phyloP scores from a whole-genome alignment of 768 basidiomycete species.

The Leccinum subgranulosum region DNA sequence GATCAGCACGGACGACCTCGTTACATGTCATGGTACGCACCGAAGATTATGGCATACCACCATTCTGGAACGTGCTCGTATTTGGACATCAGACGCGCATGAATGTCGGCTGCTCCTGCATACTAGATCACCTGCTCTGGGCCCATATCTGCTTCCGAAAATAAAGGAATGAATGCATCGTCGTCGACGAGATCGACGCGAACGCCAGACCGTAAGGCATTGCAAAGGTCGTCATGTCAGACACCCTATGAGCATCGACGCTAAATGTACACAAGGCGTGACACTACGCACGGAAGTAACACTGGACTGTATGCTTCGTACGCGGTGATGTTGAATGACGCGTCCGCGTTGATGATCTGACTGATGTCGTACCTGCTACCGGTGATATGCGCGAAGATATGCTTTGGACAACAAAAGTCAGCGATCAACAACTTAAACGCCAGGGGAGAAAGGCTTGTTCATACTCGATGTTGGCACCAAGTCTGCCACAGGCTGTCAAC shows the following conservation, averaged over 20 bases:
- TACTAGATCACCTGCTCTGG: conserved; percentile 64
- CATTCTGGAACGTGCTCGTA: conserved; percentile 61
- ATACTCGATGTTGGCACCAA: conserved; percentile 33
- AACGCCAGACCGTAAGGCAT: conserved; percentile 82
- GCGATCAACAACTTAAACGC: not conserved
- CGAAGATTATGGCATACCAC: conserved; percentile 46
- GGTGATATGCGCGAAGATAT: conserved; percentile 63
- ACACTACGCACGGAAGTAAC: conserved; percentile 44
- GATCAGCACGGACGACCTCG: not conserved
- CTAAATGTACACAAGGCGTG: not conserved
- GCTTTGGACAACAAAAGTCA: conserved; percentile 19
- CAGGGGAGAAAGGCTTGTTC: not conserved
- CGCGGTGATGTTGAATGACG: conserved; percentile 51
- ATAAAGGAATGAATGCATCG: conserved; percentile 70
- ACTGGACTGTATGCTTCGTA: conserved; percentile 61
- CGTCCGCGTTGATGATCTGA: conserved; percentile 49
- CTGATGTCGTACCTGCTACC: conserved; percentile 56
- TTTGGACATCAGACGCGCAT: conserved; percentile 53
- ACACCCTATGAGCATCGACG: conserved; percentile 1
- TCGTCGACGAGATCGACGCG: conserved; percentile 71
- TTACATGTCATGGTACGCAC: conserved; percentile 7
- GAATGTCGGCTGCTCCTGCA: conserved; percentile 76
- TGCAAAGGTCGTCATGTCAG: conserved; percentile 56
- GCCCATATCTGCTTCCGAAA: conserved; percentile 78
- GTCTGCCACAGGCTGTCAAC: too few species aligned